phyloP scores from a whole-genome alignment of 805 yeast species.

The Yamadazyma kitorensis region DNA sequence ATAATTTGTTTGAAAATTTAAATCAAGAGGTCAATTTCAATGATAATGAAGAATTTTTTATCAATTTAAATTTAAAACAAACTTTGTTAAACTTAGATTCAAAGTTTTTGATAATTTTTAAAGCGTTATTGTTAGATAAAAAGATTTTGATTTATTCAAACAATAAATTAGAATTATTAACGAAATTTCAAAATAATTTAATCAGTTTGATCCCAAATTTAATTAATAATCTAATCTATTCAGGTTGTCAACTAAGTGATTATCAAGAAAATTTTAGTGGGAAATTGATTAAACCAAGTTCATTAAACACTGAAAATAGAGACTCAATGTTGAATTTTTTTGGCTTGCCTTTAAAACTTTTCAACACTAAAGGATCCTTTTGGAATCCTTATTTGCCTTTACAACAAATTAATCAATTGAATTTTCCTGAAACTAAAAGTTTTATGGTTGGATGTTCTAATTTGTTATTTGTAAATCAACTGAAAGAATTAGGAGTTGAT shows the following conservation, averaged over 20 bases:
- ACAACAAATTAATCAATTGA: constrained; percentile 81
- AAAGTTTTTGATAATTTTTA: constrained; percentile 64
- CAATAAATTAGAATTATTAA: constrained; percentile 72
- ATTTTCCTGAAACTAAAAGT: constrained; percentile 52
- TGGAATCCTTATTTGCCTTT: constrained; percentile 94
- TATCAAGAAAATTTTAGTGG: constrained; percentile 46
- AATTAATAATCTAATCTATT: constrained; percentile 65
- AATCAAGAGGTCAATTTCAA: constrained; percentile 31
- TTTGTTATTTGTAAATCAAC: constrained; percentile 67
- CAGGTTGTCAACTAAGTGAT: constrained; percentile 72
- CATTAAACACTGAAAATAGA: constrained; percentile 75
- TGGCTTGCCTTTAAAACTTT: constrained; percentile 85
- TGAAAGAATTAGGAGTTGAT: constrained; percentile 59
- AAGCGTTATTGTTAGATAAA: constrained; percentile 74
- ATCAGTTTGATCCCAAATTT: constrained; percentile 82
- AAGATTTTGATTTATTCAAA: constrained; percentile 71
- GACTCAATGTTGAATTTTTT: constrained; percentile 72
- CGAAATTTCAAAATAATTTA: constrained; percentile 79
- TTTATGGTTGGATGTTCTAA: constrained; percentile 88
- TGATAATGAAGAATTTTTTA: constrained; percentile 38
- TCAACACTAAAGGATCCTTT: constrained; percentile 76
- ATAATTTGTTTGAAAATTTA: constrained; percentile 66
- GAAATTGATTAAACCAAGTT: constrained; percentile 54
- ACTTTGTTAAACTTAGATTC: constrained; percentile 57
- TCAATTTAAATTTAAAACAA: constrained; percentile 72